These are phyloP conservation scores for Triangularia setosa DNA, from an alignment of 2,329 filamentous ascomycete genomes.

Conservation along the genomic window DNA sequence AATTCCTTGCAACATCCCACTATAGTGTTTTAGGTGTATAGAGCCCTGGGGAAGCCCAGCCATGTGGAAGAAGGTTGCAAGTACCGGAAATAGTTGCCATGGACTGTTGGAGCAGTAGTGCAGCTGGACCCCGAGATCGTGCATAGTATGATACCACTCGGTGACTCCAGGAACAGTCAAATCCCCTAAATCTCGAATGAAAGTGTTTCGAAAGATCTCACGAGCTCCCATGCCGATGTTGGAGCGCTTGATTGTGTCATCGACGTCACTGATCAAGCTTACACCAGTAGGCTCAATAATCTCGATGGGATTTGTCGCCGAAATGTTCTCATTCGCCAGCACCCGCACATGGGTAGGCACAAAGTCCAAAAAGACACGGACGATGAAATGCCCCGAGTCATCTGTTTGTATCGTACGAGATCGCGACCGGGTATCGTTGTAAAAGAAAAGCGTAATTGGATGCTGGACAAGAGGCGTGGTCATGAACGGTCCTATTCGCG, in stretches of 20 bases:
- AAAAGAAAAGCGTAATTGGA: slow-evolving; percentile 91
- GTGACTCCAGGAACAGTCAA: slow-evolving; percentile 81
- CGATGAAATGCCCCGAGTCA: slow-evolving; percentile 80
- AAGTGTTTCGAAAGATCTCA: slow-evolving; percentile 95
- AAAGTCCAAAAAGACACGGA: slow-evolving; percentile 80
- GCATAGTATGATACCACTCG: slow-evolving; percentile 81
- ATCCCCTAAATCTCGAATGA: slow-evolving; percentile 78
- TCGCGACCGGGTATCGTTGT: slow-evolving; percentile 77
- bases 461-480: slow-evolving; percentile 73
- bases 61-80: slow-evolving; percentile 78
- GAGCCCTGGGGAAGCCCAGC: slow-evolving; percentile 82
- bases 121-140: slow-evolving; percentile 76
- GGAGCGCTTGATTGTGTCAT: slow-evolving; percentile 95
- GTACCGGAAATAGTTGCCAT: slow-evolving; percentile 91
- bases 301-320: slow-evolving; percentile 71
- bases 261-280: slow-evolving; percentile 94
- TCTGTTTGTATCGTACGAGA: slow-evolving; percentile 83
- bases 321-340: slow-evolving; percentile 79
- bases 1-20: slow-evolving; percentile 94
- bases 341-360: slow-evolving; percentile 86
- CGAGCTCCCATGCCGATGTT: slow-evolving; percentile 82
- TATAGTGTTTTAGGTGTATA: slow-evolving; percentile 93
- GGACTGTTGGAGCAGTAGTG: slow-evolving; percentile 99
- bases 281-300: slow-evolving; percentile 76
- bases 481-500: slow-evolving; percentile 83